These are phyloP conservation scores for Boletus bicolor DNA, from an alignment of 768 basidiomycete genomes.

Conservation along the genomic window DNA sequence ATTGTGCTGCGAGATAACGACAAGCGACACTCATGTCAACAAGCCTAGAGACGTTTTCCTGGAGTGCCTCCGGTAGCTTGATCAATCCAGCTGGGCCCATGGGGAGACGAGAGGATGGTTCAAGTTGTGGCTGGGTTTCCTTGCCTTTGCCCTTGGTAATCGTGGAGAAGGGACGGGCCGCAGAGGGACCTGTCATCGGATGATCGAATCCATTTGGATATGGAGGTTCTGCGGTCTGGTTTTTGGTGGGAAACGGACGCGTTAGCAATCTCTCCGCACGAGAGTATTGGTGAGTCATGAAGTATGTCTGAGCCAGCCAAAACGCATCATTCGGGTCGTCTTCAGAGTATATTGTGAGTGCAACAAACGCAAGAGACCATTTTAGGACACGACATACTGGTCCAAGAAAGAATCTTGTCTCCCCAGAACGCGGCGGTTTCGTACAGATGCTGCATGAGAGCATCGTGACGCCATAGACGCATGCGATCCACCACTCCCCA, in stretches of 20 bases:
- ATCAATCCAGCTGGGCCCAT: conserved; percentile 71
- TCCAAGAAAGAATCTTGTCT: conserved; percentile 94
- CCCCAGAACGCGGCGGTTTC: conserved; percentile 99
- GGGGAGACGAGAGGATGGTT: conserved; percentile 54
- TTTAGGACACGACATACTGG: conserved; percentile 57
- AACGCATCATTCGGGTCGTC: conserved; percentile 98
- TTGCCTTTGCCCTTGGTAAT: conserved; percentile 60
- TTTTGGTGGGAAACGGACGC: conserved; percentile 69
- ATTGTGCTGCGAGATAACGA: conserved; percentile 94
- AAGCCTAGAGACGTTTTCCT: conserved; percentile 67
- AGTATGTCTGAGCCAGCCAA: conserved; percentile 98
- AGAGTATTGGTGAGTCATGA: conserved; percentile 92
- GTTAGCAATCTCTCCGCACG: conserved; percentile 90
- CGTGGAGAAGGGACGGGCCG: conserved; percentile 42
- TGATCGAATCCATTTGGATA: conserved; percentile 25
- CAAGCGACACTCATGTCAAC: conserved; percentile 96
- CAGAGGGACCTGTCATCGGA: conserved; percentile 22
- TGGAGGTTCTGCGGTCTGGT: conserved; percentile 37
- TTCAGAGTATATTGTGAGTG: conserved; percentile 29
- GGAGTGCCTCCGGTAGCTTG: conserved; percentile 61
- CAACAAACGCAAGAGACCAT: conserved; percentile 1
- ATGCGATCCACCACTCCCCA: conserved; percentile 94
- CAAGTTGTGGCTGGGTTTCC: conserved; percentile 42
- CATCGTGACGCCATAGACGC: conserved; percentile 96
- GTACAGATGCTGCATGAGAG: conserved; percentile 97